Base-by-base conservation (phyloP, 495 filamentous ascomycete genomes). In the Annulohypoxylon maeteangense region DNA sequence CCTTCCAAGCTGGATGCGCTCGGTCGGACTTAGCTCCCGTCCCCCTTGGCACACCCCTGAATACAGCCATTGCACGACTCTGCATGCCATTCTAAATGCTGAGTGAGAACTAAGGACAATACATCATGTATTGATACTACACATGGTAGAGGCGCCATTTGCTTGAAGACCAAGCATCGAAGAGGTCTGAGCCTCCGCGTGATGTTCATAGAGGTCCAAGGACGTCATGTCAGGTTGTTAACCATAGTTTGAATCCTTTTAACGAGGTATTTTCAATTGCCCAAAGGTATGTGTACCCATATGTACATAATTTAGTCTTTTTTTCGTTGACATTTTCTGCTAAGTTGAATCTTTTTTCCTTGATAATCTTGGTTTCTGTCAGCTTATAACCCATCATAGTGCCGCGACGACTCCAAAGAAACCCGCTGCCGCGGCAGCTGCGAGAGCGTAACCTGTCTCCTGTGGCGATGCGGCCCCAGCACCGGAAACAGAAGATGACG, bases 371-470 rank as follows among this genome's bases (percentile, higher is more conserved):
- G n/a, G n/a, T 29, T 29, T 6, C 27, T 29, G 27, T 11, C 12
- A 20, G 7, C 1, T 32, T 2, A 6, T 20, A 23, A 7, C 32
- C 34, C 4, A n/a, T 65, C 20, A 71, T 3, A 71, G 20, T 16
- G 50, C 68, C 10, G 57, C 61, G 4, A 65, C 14, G 5, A 31
- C 55, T n/a, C 67, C 67, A n/a, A 65, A 11, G 10, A 65, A 38
- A 10, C 68, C 68, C 3, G 56, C 62, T 7, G 62, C 68, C 6
- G 62, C 68, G 0, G 57, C 68, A 4, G 68, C n/a, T n/a, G n/a
- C 68, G 16, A 71, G n/a, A 3, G 42, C 48, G 10, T 47, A 57
- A 7, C 62, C 62, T 2, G 68, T 71, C n/a, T 71, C 68, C 20
- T 51, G 68, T 0, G 68, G 61, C 23, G 29, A n/a, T 10, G 68